phyloP scores from a whole-genome alignment of 352 stramenopile species.

The Lagenidium sp. region DNA sequence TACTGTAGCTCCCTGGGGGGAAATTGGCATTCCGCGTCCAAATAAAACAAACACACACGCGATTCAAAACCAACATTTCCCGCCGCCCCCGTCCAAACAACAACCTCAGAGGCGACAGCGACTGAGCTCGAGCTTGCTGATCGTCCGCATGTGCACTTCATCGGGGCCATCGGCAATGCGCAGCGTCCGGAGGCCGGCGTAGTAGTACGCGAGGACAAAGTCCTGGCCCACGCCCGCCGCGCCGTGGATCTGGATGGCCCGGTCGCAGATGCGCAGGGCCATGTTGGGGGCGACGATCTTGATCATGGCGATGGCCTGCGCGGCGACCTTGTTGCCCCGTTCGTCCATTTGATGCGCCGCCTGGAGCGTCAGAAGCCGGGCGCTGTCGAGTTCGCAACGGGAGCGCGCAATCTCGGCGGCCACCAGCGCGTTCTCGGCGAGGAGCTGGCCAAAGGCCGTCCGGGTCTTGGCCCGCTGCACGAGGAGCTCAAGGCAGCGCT shows the following conservation, averaged over 20 bases:
- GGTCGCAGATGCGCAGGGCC: conserved; percentile 83
- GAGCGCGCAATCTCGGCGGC: conserved; percentile 80
- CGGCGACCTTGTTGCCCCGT: conserved; percentile 76
- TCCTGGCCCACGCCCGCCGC: conserved; percentile 88
- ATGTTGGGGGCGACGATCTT: conserved; percentile 94
- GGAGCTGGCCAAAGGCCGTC: conserved; percentile 91
- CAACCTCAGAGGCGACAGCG: conserved; percentile 17
- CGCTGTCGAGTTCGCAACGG: conserved; percentile 74
- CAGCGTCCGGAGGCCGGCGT: conserved; percentile 87
- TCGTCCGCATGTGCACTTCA: conserved; percentile 93
- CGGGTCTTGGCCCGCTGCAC: conserved; percentile 88
- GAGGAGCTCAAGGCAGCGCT: conserved; percentile 81
- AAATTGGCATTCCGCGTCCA: too few relatives aligned
- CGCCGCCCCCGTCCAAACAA: too few relatives aligned
- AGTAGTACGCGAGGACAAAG: conserved; percentile 89
- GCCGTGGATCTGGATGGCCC: conserved; percentile 83
- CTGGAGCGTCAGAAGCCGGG: conserved; percentile 81
- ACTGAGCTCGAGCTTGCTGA: conserved; percentile 90
- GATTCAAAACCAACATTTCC: too few relatives aligned
- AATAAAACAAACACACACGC: too few relatives aligned
- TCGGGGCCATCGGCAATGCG: conserved; percentile 96
- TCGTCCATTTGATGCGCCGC: conserved; percentile 88
- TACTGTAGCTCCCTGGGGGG: too few relatives aligned
- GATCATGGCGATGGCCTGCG: conserved; percentile 94
- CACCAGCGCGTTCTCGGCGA: conserved; percentile 80